Base-by-base conservation (phyloP, 805 yeast species). In the Sungouiozyma ichnusensis region DNA sequence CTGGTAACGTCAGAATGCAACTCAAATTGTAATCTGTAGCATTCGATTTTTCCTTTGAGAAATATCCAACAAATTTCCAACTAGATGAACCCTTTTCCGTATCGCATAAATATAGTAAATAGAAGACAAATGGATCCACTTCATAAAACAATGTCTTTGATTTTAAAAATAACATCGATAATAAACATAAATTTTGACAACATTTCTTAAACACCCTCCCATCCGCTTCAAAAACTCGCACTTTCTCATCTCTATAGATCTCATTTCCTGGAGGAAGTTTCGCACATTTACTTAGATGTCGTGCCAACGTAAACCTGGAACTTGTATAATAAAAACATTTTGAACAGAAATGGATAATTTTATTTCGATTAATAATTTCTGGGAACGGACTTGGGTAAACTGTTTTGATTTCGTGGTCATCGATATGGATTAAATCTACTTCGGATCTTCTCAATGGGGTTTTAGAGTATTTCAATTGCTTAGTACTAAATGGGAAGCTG, bases 321-420 rank as follows among this genome's bases (percentile, higher is more conserved):
- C 72, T 71, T 76, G 79, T 79, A 57, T 85, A 88, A 62, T 82
- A 79, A 44, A 90, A 63, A 57, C 97, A 92, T 52, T 71, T 77
- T 49, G 86, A 92, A 62, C 97, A 92, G 14, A 90, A 72, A 54
- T 79, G 79, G 37, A 92, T 64, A 2, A 78, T 72, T 35, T 67
- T 66, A 37, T 77, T 73, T 24, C 70, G 71, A 35, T 85, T 75
- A 54, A 78, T 85, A 54, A 85, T 92, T 46, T 83, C 87, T 0
- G 97, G 97, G 57, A 85, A 92, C 1, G 97, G 97, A 0, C 96
- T 79, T 3, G 84, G 76, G 61, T 84, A 88, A 95, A 97, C 86
- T 0, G 96, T 85, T 46, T 81, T 83, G 20, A 92, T 84, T 56
- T 82, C 87, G 58, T 64, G 75, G 36, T 73, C 72, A 31, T 86